Conservation (phyloP, 768 basidiomycete genomes). For the Lentinula sp. region DNA sequence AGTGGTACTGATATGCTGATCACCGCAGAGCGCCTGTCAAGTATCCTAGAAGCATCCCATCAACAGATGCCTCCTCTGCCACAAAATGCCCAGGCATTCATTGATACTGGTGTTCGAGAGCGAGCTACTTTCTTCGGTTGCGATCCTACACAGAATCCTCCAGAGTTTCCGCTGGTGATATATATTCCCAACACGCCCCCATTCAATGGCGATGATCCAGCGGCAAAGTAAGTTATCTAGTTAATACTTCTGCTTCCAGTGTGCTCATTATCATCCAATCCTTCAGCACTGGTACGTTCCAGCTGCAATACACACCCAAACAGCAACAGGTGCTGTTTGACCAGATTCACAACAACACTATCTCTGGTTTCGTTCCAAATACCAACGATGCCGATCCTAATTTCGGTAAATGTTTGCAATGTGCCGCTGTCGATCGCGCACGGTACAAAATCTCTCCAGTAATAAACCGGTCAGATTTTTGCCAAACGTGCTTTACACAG, state of each 20-base stretch:
- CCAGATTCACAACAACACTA: conserved; percentile 49
- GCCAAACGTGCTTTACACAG: conserved; percentile 23
- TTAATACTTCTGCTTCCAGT: background rate
- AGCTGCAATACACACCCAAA: conserved; percentile 50
- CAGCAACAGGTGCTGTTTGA: conserved; percentile 55
- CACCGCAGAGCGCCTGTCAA: conserved; percentile 37
- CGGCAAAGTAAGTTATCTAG: conserved; percentile 46
- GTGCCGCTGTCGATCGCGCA: conserved; percentile 26
- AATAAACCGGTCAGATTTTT: conserved; percentile 17
- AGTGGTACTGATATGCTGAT: conserved; percentile 51
- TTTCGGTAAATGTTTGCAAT: conserved; percentile 53
- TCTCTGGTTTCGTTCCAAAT: conserved; percentile 57
- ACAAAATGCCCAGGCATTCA: conserved; percentile 41
- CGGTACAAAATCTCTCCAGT: conserved; percentile 16
- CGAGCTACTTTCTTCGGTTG: conserved; percentile 81
- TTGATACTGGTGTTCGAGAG: conserved; percentile 52
- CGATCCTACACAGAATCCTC: conserved; percentile 39
- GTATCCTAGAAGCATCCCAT: conserved; percentile 41
- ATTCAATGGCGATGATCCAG: conserved; percentile 49
- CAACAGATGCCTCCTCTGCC: conserved; percentile 65
- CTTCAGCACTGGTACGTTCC: conserved; percentile 48
- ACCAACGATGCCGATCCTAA: conserved; percentile 47
- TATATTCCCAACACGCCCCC: conserved; percentile 77
- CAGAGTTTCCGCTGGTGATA: conserved; percentile 61
- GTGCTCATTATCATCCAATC: conserved; percentile 5